Evolutionary conservation across 2,329 filamentous ascomycete genomes (phyloP).

Genomic region (Hyphodiscus sp.): DNA sequence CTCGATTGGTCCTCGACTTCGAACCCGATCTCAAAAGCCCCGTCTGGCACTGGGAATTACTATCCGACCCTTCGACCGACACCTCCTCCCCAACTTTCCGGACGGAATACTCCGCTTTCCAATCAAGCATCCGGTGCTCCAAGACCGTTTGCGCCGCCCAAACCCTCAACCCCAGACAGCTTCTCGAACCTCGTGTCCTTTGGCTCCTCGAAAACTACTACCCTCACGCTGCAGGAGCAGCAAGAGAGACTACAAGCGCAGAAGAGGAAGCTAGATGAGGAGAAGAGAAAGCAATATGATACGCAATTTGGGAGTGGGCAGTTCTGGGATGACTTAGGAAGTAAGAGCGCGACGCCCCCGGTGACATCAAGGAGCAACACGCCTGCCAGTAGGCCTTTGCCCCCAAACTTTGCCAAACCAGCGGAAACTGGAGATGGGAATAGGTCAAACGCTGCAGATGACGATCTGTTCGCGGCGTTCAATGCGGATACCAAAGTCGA

Average conservation of each 20-base stretch:
- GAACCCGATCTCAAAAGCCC: constrained; percentile 35
- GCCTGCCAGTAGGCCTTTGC: constrained; percentile 32
- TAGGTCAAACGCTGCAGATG: constrained; percentile 38
- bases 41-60: constrained; percentile 36
- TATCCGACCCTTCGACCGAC: constrained; percentile 49
- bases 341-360: constrained; percentile 40
- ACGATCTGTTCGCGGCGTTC: constrained; percentile 63
- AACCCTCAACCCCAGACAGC: constrained; percentile 54
- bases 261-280: constrained; percentile 66
- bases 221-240: constrained; percentile 71
- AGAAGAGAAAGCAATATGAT: constrained; percentile 64
- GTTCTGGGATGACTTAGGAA: constrained; percentile 70
- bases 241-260: constrained; percentile 60
- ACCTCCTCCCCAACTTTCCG: constrained; percentile 41
- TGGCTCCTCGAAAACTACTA: constrained; percentile 52
- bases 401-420: constrained; percentile 23
- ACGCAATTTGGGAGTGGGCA: constrained; percentile 69
- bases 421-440: constrained; percentile 35
- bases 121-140: constrained; percentile 34
- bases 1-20: constrained; percentile 48
- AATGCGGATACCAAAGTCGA: constrained; percentile 61
- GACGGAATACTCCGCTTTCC: constrained; percentile 47
- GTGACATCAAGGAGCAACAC: constrained; percentile 42
- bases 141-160: constrained; percentile 31
- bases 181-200: constrained; percentile 71